A percentile compares a stretch with the other conserved stretches of the same genome.
phyloP scores from a whole-genome alignment of 1,284 basidiomycete genomes.

The Sporisorium sorghi region DNA sequence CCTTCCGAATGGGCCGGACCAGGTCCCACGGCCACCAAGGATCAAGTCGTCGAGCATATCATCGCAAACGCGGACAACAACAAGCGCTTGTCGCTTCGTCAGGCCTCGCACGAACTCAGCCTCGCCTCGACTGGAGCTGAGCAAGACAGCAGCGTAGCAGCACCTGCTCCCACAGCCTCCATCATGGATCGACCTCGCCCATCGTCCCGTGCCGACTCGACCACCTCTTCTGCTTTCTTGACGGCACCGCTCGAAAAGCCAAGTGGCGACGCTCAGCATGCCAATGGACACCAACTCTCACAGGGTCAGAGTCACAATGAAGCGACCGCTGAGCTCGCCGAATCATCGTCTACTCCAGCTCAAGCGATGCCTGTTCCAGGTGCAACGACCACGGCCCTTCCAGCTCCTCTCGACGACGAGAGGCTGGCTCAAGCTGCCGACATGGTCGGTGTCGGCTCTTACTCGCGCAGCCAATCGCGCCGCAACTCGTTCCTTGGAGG shows the following conservation, averaged over 20 bases:
- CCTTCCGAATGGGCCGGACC: constrained; percentile 55
- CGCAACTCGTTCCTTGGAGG: constrained; percentile 53
- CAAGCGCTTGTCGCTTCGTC: constrained; percentile 25
- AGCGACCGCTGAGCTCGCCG: not conserved
- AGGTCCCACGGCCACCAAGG: constrained; percentile 47
- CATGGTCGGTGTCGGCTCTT: constrained; percentile 61
- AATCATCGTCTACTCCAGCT: not conserved
- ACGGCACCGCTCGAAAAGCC: not conserved
- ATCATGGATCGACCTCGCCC: constrained; percentile 35
- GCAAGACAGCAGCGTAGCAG: not conserved
- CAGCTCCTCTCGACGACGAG: not conserved
- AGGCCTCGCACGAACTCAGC: constrained; percentile 26
- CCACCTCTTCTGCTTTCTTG: constrained; percentile 24
- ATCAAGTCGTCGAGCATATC: constrained; percentile 51
- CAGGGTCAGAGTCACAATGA: not conserved
- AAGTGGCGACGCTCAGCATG: not conserved
- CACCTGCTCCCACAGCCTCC: constrained; percentile 6
- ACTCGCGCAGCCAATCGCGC: constrained; percentile 44
- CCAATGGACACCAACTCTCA: not conserved
- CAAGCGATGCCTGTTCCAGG: constrained; percentile 10
- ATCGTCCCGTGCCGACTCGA: constrained; percentile 29
- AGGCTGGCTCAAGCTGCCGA: not conserved
- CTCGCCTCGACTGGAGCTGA: not conserved
- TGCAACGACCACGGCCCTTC: not conserved
- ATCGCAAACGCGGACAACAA: constrained; percentile 27